phyloP scores from a whole-genome alignment of 1,139 yeast species.

The Meyerozyma guilliermondii region DNA sequence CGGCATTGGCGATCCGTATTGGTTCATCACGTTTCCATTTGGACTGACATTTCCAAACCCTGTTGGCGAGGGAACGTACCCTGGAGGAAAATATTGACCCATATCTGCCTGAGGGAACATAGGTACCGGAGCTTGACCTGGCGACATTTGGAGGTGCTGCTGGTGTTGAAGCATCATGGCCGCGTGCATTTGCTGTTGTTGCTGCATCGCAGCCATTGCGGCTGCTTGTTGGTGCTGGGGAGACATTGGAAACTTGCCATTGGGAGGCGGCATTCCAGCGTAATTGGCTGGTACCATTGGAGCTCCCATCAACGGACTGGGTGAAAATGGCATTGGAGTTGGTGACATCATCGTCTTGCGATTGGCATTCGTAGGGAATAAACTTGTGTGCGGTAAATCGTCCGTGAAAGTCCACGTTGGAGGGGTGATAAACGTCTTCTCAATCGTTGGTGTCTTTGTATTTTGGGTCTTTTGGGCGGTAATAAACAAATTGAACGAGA shows the following conservation, averaged over 20 bases:
- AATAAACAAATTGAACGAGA: conserved; percentile 55
- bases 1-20: neutral
- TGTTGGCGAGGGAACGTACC: conserved; percentile 31
- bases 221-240: conserved; percentile 19
- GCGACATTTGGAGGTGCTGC: conserved; percentile 24
- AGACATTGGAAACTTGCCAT: conserved; percentile 15
- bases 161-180: conserved; percentile 38
- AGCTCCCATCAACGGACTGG: conserved; percentile 29
- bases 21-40: conserved; percentile 19
- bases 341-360: conserved; percentile 12
- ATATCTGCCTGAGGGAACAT: conserved; percentile 31
- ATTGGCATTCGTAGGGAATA: conserved; percentile 30
- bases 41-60: conserved; percentile 29
- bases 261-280: conserved; percentile 10
- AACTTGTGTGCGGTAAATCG: conserved; percentile 46
- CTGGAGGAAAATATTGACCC: conserved; percentile 31
- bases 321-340: conserved; percentile 25
- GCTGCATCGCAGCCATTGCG: conserved; percentile 31
- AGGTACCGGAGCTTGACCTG: conserved; percentile 32
- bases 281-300: conserved; percentile 16
- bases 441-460: conserved; percentile 26
- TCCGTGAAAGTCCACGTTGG: conserved; percentile 74
- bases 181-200: conserved; percentile 36
- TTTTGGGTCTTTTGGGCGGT: conserved; percentile 33
- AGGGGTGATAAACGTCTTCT: conserved; percentile 66